Percentiles rank a stretch among this genome's conserved stretches.
phyloP scores from a whole-genome alignment of 2,329 filamentous ascomycete genomes.

The Hymenotorrendiella dingleyae region DNA sequence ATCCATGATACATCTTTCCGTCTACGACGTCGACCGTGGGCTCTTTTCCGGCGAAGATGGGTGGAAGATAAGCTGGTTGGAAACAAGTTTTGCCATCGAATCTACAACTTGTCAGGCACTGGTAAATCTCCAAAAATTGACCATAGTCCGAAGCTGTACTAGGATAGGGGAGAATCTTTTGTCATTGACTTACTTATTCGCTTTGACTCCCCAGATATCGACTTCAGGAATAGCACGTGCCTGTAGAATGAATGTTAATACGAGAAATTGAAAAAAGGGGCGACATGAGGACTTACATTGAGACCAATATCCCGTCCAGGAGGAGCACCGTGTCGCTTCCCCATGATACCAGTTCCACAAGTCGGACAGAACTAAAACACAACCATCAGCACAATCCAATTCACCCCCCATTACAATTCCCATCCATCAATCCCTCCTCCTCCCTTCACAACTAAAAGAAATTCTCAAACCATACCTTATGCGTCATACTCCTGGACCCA shows the following conservation, averaged over 20 bases:
- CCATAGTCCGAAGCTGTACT: too few relatives aligned
- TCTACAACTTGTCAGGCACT: slow-evolving; percentile 1
- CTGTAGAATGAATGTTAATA: slow-evolving; percentile 1
- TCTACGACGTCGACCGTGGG: slow-evolving; percentile 13
- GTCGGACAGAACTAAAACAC: slow-evolving; percentile 42
- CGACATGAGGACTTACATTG: slow-evolving; percentile 34
- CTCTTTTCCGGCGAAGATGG: slow-evolving; percentile 9
- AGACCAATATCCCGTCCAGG: slow-evolving; percentile 31
- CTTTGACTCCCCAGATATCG: slow-evolving; percentile 14
- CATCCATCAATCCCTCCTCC: background rate
- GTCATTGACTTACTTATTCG: slow-evolving; percentile 8
- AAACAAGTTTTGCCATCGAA: slow-evolving; percentile 15
- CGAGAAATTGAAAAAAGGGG: background rate
- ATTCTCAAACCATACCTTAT: slow-evolving; percentile 33
- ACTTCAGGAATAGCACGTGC: slow-evolving; percentile 15
- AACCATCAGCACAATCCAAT: background rate
- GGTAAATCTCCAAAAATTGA: too few relatives aligned
- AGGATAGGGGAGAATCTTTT: background rate
- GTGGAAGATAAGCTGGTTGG: slow-evolving; percentile 14
- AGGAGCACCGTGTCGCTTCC: slow-evolving; percentile 25
- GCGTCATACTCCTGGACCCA: slow-evolving; percentile 32
- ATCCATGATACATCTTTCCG: slow-evolving; percentile 19
- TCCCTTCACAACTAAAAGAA: background rate
- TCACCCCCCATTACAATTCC: too few relatives aligned
- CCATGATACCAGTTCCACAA: slow-evolving; percentile 42